These are phyloP conservation scores for Tylopilus sp. DNA, from an alignment of 768 basidiomycete genomes.

Conservation along the genomic window DNA sequence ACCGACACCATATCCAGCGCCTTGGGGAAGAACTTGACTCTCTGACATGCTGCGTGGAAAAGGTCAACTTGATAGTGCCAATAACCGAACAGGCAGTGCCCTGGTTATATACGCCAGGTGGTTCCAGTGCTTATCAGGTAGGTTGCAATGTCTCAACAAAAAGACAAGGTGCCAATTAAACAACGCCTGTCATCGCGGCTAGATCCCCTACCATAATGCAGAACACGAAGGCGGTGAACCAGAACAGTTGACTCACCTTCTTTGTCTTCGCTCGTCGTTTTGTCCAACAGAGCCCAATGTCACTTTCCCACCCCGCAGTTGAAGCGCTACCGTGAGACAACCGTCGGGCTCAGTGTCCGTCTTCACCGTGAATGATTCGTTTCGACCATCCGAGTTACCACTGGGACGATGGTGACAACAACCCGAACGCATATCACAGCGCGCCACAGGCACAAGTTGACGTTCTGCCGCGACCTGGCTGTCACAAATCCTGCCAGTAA, in stretches of 20 bases:
- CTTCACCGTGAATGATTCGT: too few species aligned
- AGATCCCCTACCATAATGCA: too few species aligned
- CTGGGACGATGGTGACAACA: too few species aligned
- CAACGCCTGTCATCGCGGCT: too few species aligned
- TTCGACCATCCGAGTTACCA: too few species aligned
- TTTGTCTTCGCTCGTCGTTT: neutral
- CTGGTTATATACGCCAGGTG: conserved; percentile 5
- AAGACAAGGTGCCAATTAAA: conserved; percentile 17
- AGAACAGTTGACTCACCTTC: too few species aligned
- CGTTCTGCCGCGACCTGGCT: too few species aligned
- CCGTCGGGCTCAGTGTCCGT: too few species aligned
- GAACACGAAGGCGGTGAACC: too few species aligned
- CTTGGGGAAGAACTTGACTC: conserved; percentile 59
- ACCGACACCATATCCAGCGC: conserved; percentile 86
- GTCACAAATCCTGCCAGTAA: too few species aligned
- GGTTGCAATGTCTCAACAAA: neutral
- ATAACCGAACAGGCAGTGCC: neutral
- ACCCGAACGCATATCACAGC: too few species aligned
- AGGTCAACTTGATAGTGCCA: neutral
- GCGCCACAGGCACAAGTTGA: too few species aligned
- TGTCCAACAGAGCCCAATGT: neutral
- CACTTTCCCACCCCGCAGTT: neutral
- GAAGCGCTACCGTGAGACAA: neutral
- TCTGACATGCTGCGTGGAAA: conserved; percentile 21
- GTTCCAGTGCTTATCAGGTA: conserved; percentile 15